Conservation (phyloP, 805 yeast genomes). For the Wickerhamomyces subpelliculosus region DNA sequence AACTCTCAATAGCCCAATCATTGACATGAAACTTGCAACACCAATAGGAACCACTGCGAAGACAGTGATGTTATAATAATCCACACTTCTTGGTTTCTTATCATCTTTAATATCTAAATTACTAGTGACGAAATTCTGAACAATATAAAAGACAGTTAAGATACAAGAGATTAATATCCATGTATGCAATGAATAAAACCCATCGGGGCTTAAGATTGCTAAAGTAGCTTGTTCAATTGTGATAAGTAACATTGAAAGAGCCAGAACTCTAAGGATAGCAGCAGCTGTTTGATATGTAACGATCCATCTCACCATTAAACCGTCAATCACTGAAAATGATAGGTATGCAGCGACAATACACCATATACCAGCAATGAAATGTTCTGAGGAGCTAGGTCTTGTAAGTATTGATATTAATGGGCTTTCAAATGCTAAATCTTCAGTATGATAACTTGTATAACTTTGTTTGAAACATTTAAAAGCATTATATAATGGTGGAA, state of each 20-base stretch:
- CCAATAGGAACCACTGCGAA: slow-evolving; percentile 99
- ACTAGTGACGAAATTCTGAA: slow-evolving; percentile 84
- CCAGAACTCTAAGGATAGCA: slow-evolving; percentile 78
- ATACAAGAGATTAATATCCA: slow-evolving; percentile 91
- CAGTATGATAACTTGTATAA: slow-evolving; percentile 5
- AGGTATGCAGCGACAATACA: slow-evolving; percentile 82
- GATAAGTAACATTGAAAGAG: slow-evolving; percentile 70
- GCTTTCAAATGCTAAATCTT: slow-evolving; percentile 8
- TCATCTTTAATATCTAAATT: slow-evolving; percentile 43
- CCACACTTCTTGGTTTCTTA: slow-evolving; percentile 53
- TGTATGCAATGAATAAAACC: slow-evolving; percentile 71
- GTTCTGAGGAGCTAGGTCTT: slow-evolving; percentile 67
- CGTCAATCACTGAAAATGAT: slow-evolving; percentile 78
- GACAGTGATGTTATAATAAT: slow-evolving; percentile 81
- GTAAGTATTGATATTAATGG: slow-evolving; percentile 27
- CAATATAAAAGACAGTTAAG: slow-evolving; percentile 69
- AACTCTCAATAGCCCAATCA: slow-evolving; percentile 76
- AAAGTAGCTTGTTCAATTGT: slow-evolving; percentile 64
- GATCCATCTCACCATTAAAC: slow-evolving; percentile 89
- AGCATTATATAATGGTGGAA: slow-evolving; percentile 57
- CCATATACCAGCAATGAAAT: slow-evolving; percentile 84
- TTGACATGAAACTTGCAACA: slow-evolving; percentile 84
- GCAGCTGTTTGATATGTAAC: slow-evolving; percentile 85
- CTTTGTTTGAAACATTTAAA: slow-evolving; percentile 30
- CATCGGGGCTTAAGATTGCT: slow-evolving; percentile 62